Conservation (phyloP, 1,284 basidiomycete species). For the Tylopilus sp. region DNA sequence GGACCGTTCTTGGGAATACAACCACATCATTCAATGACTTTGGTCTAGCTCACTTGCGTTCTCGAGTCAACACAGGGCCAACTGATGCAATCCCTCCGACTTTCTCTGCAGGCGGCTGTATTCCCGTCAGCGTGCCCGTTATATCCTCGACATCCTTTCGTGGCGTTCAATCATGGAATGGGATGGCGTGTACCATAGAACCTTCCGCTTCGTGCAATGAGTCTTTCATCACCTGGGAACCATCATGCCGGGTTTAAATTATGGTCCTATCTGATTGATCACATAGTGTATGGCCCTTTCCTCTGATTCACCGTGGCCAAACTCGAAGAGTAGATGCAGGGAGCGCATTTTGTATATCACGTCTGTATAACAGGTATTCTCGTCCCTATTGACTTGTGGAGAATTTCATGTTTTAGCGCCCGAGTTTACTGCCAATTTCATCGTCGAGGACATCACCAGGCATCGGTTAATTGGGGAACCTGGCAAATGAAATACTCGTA, state of each 20-base stretch:
- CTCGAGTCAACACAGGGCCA: slow-evolving; percentile 14
- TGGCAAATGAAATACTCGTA: neutral
- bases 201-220: slow-evolving; percentile 39
- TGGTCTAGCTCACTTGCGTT: slow-evolving; percentile 10
- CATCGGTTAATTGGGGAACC: no score
- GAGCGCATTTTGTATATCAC: slow-evolving; percentile 3
- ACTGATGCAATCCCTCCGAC: neutral
- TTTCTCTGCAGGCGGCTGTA: slow-evolving; percentile 11
- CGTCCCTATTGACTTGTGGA: no score
- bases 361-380: neutral
- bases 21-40: slow-evolving; percentile 28
- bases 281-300: slow-evolving; percentile 1
- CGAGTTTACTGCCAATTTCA: no score
- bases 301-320: neutral
- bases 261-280: neutral
- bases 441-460: no score
- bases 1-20: slow-evolving; percentile 41
- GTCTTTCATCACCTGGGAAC: slow-evolving; percentile 49
- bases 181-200: slow-evolving; percentile 22
- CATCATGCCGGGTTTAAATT: slow-evolving; percentile 30
- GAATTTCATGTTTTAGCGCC: no score
- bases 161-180: slow-evolving; percentile 34
- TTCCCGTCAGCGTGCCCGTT: slow-evolving; percentile 9
- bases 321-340: neutral
- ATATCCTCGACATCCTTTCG: slow-evolving; percentile 34